phyloP scores from a whole-genome alignment of 768 basidiomycete genomes.

The Amylocystis lapponica region DNA sequence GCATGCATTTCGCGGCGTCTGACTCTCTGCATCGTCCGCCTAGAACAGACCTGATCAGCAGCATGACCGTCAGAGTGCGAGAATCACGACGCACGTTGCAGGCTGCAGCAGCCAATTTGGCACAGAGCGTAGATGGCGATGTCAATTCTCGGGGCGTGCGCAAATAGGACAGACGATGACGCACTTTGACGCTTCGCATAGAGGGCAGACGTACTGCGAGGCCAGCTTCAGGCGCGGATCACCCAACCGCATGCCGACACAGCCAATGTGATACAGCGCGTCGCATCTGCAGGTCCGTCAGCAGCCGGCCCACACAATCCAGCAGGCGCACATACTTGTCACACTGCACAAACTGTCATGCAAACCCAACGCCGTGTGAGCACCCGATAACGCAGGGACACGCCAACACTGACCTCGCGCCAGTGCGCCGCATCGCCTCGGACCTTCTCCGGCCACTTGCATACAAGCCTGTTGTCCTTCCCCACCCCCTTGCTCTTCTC shows the following conservation, averaged over 20 bases:
- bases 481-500: neutral
- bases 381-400: neutral
- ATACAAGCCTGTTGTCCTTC: neutral
- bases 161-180: neutral
- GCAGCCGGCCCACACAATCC: too few species aligned
- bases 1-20: conserved; percentile 4
- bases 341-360: conserved; percentile 12
- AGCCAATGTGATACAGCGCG: conserved; percentile 19
- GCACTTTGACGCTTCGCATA: conserved; percentile 14
- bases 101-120: neutral
- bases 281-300: conserved; percentile 11
- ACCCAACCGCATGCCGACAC: conserved; percentile 11
- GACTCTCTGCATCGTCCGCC: neutral
- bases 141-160: neutral
- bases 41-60: too few species aligned
- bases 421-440: conserved; percentile 8
- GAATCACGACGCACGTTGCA: neutral
- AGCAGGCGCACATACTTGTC: conserved; percentile 6
- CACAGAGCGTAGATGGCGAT: neutral
- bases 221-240: conserved; percentile 14
- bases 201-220: conserved; percentile 14
- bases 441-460: conserved; percentile 11
- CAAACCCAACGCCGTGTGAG: neutral
- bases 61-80: neutral
- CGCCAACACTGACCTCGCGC: conserved; percentile 12